These are phyloP conservation scores for Mycena indigotica DNA, from an alignment of 768 basidiomycete species.

Conservation along the genomic window DNA sequence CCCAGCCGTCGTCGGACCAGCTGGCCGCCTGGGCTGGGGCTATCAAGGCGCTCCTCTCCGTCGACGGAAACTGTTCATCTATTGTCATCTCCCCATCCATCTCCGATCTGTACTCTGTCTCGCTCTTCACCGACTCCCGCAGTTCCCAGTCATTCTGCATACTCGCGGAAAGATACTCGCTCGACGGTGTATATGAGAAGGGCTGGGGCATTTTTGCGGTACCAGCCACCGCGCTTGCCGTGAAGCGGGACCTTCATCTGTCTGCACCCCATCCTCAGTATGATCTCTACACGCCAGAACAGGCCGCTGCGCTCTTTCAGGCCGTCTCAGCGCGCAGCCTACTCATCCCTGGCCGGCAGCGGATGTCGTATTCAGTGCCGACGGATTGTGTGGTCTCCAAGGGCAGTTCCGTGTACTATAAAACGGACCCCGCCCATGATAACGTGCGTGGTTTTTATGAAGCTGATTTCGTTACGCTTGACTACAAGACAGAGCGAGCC, in stretches of 20 bases:
- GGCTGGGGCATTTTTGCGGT: slow-evolving; percentile 43
- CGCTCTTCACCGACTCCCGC: slow-evolving; percentile 27
- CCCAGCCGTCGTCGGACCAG: slow-evolving; percentile 34
- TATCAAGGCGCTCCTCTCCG: slow-evolving; percentile 30
- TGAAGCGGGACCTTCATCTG: slow-evolving; percentile 39
- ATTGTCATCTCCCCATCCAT: slow-evolving; percentile 32
- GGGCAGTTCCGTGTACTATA: slow-evolving; percentile 34
- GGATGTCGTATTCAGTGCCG: slow-evolving; percentile 35
- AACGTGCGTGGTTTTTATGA: slow-evolving; percentile 29
- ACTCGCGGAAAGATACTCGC: slow-evolving; percentile 28
- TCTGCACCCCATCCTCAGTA: slow-evolving; percentile 49
- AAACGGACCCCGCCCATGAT: slow-evolving; percentile 52
- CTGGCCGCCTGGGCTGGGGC: slow-evolving; percentile 32
- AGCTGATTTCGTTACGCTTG: background rate
- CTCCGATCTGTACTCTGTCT: slow-evolving; percentile 29
- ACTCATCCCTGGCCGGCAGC: slow-evolving; percentile 42
- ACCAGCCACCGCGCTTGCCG: slow-evolving; percentile 26
- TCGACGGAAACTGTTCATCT: slow-evolving; percentile 35
- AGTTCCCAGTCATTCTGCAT: slow-evolving; percentile 36
- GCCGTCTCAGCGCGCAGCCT: slow-evolving; percentile 43
- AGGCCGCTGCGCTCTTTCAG: slow-evolving; percentile 45
- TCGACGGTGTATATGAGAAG: slow-evolving; percentile 25
- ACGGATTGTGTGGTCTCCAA: slow-evolving; percentile 37
- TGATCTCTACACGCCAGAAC: slow-evolving; percentile 41
- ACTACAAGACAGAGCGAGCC: slow-evolving; percentile 41